These are phyloP conservation scores for Mycena galericulata DNA, from an alignment of 768 basidiomycete species.

Conservation along the genomic window DNA sequence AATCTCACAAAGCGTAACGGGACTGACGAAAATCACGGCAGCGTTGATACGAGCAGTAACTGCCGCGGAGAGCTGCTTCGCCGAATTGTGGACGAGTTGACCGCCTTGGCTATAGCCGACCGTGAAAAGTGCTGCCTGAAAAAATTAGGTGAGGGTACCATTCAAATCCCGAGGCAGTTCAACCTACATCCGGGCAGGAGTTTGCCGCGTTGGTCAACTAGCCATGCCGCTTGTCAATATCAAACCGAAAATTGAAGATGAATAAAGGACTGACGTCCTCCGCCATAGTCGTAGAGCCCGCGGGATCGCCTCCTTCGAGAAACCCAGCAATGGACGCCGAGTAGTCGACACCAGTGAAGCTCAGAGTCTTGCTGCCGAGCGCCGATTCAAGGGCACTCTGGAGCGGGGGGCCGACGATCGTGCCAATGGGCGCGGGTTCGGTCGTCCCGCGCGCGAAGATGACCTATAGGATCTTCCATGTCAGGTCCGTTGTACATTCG, in stretches of 20 bases:
- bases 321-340: slow-evolving; percentile 50
- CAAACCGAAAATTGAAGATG: too few relatives aligned
- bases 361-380: slow-evolving; percentile 44
- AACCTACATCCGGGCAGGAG: slow-evolving; percentile 38
- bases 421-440: slow-evolving; percentile 49
- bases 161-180: too few relatives aligned
- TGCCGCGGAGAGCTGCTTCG: slow-evolving; percentile 46
- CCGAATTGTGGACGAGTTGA: slow-evolving; percentile 54
- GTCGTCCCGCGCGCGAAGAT: slow-evolving; percentile 54
- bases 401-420: slow-evolving; percentile 53
- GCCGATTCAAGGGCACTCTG: slow-evolving; percentile 43
- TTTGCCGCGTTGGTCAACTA: slow-evolving; percentile 15
- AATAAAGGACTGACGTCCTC: slow-evolving; percentile 38
- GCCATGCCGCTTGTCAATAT: too few relatives aligned
- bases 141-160: too few relatives aligned
- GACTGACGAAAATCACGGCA: slow-evolving; percentile 46
- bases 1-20: neutral
- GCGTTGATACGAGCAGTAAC: slow-evolving; percentile 43
- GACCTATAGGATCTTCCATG: slow-evolving; percentile 27
- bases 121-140: too few relatives aligned
- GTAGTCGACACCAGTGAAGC: slow-evolving; percentile 53
- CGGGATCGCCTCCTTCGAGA: slow-evolving; percentile 50
- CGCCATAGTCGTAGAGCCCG: slow-evolving; percentile 52
- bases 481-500: neutral
- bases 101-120: slow-evolving; percentile 42